A percentile compares a stretch with the other conserved stretches of the same genome.
Evolutionary conservation across 2,329 filamentous ascomycete genomes (phyloP).

Genomic region (Pezicula carpinea): DNA sequence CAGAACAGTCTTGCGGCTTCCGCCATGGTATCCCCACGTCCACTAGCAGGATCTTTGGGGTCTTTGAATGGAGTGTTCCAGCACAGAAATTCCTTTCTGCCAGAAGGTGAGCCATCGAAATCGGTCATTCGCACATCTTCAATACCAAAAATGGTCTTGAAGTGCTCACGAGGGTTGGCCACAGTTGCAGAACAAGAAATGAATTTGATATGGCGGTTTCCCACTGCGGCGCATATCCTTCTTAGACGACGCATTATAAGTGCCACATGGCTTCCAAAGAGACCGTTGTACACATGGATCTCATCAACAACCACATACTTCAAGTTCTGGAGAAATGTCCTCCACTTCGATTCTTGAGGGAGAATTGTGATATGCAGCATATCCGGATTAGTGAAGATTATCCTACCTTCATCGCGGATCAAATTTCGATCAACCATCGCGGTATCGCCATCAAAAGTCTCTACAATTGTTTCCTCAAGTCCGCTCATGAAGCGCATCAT

Average conservation of each 20-base stretch:
- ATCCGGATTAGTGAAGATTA: constrained; percentile 97
- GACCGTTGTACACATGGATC: constrained; percentile 91
- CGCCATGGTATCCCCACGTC: constrained; percentile 73
- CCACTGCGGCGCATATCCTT: constrained; percentile 83
- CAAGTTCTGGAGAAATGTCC: constrained; percentile 80
- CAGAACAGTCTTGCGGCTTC: constrained; percentile 92
- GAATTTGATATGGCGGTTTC: constrained; percentile 81
- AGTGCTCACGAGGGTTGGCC: constrained; percentile 86
- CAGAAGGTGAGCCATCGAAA: constrained; percentile 88
- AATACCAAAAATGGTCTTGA: constrained; percentile 89
- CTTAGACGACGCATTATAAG: constrained; percentile 89
- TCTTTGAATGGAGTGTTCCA: constrained; percentile 98
- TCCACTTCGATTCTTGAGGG: constrained; percentile 87
- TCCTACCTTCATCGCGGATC: constrained; percentile 82
- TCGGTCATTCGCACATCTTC: constrained; percentile 77
- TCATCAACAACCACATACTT: constrained; percentile 90
- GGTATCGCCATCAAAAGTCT: constrained; percentile 96
- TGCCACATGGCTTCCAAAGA: constrained; percentile 90
- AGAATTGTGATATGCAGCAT: constrained; percentile 95
- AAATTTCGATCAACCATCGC: constrained; percentile 71
- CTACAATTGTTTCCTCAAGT: constrained; percentile 71
- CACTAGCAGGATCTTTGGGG: constrained; percentile 78
- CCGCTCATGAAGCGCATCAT: constrained; percentile 76
- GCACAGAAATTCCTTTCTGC: constrained; percentile 90
- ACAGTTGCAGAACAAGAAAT: constrained; percentile 96